Evolutionary conservation across 768 basidiomycete genomes (phyloP), one percentile per base, ranked within the genome.

Genomic region (Coprinellus aureogranulatus): DNA sequence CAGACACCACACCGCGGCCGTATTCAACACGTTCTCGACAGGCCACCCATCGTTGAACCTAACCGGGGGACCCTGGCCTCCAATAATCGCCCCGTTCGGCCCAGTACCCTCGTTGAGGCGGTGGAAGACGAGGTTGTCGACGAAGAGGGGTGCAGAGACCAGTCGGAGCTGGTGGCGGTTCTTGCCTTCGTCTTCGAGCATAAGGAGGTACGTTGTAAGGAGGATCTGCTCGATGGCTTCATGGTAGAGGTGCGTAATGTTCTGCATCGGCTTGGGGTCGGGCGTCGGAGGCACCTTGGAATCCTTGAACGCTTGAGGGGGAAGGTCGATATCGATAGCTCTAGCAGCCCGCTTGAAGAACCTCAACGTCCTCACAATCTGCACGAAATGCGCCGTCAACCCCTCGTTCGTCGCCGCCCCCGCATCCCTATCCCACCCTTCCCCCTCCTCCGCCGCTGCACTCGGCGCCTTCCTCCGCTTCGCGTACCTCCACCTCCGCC

Each of bases 131-230:
- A 52, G 30, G 14, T 54, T 23, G 48, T 80, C 76, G 14, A 83
- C 72, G 45, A 81, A 84, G 3, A 60, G 61, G 37, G 76, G 75
- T 3, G 86, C 72, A 3, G 79, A 77, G 0, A 82, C 86, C 26
- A 70, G 73, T 54, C 79, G 74, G 49, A 89, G 80, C 68, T 85
- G 85, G 3, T 63, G 70, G 41, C 75, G 75, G 66, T 90, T 89
- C 65, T 77, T 78, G 28, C 86, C 87, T 67, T 89, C 87, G 69
- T 86, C 83, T 61, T 89, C 88, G 3, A 81, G 69, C 67, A 86
- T 67, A 75, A 90, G 80, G 42, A 86, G 62, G 51, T 79, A 82
- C 6, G 76, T 22, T 12, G 39, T 52, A 26, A 58, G 16, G 6
- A 45, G 20, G 31, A 70, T 64, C 0, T 68, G 60, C 16, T 67